phyloP scores from a whole-genome alignment of 139 green algal species.

The Auxenochlorella protothecoides region DNA sequence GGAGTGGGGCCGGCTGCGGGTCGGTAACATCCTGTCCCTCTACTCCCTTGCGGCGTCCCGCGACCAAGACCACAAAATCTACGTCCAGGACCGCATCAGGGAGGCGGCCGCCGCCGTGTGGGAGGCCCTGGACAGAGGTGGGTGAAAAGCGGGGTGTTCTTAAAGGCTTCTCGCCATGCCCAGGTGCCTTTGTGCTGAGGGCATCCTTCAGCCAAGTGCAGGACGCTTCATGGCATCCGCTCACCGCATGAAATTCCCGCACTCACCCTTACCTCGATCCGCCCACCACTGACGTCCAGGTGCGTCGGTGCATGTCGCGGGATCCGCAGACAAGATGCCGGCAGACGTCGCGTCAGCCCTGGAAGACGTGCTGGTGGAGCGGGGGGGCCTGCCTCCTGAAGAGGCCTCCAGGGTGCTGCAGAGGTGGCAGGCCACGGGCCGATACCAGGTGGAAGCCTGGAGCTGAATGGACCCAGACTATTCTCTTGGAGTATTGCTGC shows the following conservation, averaged over 20 bases:
- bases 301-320: conserved; percentile 59
- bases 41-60: conserved; percentile 23
- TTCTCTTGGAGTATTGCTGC: background rate
- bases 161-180: too few relatives aligned
- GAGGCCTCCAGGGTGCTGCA: conserved; percentile 44
- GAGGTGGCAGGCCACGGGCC: conserved; percentile 43
- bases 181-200: background rate
- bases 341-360: conserved; percentile 54
- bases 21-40: too few relatives aligned
- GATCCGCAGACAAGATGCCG: conserved; percentile 69
- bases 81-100: conserved; percentile 69
- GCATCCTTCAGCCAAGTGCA: too few relatives aligned
- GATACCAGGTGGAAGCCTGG: conserved; percentile 87
- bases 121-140: conserved; percentile 34
- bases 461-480: conserved; percentile 34
- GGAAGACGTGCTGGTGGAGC: conserved; percentile 35
- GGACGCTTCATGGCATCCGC: background rate
- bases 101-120: conserved; percentile 48
- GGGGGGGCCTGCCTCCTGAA: conserved; percentile 39
- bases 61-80: conserved; percentile 49
- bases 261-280: background rate
- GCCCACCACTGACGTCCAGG: conserved; percentile 6
- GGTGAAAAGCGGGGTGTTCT: too few relatives aligned
- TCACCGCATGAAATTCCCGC: background rate
- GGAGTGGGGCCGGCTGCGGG: conserved; percentile 44